Base-by-base conservation (phyloP, 352 stramenopile genomes). In the Globisporangium heterothallicum region DNA sequence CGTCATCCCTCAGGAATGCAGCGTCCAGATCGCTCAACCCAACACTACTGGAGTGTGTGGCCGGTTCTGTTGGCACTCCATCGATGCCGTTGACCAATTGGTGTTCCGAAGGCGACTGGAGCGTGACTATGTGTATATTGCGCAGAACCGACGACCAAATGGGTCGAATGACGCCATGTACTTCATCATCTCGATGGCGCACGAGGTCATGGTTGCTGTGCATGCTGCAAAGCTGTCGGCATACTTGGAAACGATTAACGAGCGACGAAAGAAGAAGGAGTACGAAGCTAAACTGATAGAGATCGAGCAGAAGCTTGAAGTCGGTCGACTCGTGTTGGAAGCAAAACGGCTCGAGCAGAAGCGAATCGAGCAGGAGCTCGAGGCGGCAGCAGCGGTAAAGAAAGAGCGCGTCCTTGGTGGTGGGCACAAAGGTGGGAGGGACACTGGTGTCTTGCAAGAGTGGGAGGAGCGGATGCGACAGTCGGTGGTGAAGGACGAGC, bases 291-390 rank as follows among this genome's bases (percentile, higher is more conserved):
- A 83, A 40, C 54, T 85, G 22, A 41, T 74, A 6, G 70, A 84
- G 56, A 81, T 89, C 27, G 78, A 89, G 44, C 64, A 72, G 25
- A 89, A 84, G 41, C 77, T 89, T 26, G 72, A 84, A 53, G 53
- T 63, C 4, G 78, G 78, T 16, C 61, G 70, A 35, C 61, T 85
- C 0, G 50, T 71, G 35, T 58, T 87, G 3, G 78, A 81, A 46
- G 73, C 70, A 13, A 88, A 86, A 42, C 66, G 70, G 12, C 63
- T 78, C 38, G 81, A 89, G 51, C 74, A 89, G 51, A 71, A 78
- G 56, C 68, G 74, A 21, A 63, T 87, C 16, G 70, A 83, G 40
- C 59, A 77, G 46, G 62, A 80, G 61, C 57, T 86, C 10, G 58
- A 74, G 51, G 60, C 64, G 6, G 65, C 66, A 21, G 65, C 64